Evolutionary conservation across 2,329 filamentous ascomycete species (phyloP).

Genomic region (Helotiales sp.): DNA sequence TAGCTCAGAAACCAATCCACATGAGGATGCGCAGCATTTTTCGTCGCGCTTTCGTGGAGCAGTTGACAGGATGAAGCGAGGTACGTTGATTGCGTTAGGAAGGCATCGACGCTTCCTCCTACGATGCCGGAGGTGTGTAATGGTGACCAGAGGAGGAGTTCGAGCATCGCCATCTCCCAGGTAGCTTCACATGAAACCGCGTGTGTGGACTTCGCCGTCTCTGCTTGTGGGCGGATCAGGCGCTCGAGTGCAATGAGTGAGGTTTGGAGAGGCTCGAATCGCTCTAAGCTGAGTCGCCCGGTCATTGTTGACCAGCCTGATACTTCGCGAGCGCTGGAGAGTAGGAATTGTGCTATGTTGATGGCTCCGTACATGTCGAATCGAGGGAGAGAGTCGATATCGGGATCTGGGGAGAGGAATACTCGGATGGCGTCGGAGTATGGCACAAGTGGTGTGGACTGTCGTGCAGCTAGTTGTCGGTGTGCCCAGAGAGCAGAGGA

Average conservation of each 20-base stretch:
- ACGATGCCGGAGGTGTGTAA: conserved; percentile 49
- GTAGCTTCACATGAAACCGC: conserved; percentile 43
- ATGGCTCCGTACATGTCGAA: conserved; percentile 50
- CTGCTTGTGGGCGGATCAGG: conserved; percentile 37
- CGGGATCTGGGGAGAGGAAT: conserved; percentile 44
- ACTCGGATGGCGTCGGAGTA: conserved; percentile 47
- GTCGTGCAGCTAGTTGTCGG: conserved; percentile 37
- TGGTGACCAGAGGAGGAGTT: conserved; percentile 50
- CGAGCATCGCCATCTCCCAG: conserved; percentile 51
- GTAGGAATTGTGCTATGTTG: conserved; percentile 49
- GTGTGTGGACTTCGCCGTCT: conserved; percentile 14
- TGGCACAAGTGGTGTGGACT: conserved; percentile 33
- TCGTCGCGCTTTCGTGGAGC: conserved; percentile 42
- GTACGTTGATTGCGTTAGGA: background rate
- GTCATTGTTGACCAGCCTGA: conserved; percentile 52
- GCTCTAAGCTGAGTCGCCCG: conserved; percentile 48
- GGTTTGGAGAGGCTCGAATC: conserved; percentile 44
- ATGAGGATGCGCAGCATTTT: conserved; percentile 44
- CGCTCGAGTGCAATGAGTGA: conserved; percentile 45
- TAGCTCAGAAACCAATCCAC: conserved; percentile 49
- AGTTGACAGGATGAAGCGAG: conserved; percentile 37
- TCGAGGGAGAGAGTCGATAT: conserved; percentile 39
- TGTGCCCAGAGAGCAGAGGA: conserved; percentile 47
- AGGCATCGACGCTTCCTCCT: conserved; percentile 44
- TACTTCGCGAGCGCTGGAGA: conserved; percentile 49